These are phyloP conservation scores for Rutstroemia sp. DNA, from an alignment of 2,329 filamentous ascomycete genomes.

Conservation along the genomic window DNA sequence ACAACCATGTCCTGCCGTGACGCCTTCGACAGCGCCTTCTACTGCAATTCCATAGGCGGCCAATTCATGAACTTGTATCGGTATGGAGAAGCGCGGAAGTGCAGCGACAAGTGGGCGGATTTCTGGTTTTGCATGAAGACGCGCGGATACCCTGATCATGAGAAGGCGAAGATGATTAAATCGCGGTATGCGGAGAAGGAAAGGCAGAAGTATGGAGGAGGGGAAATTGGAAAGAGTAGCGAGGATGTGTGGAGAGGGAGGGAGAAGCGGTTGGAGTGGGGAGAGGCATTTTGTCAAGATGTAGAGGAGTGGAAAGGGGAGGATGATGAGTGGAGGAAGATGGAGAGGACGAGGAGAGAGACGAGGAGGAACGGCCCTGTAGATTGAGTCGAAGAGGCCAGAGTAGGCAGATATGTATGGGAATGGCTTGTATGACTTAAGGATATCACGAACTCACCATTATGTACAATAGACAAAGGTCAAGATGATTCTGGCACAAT, in stretches of 20 bases:
- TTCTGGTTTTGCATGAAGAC: slow-evolving; percentile 98
- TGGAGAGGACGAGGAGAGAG: slow-evolving; percentile 16
- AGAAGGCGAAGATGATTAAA: slow-evolving; percentile 43
- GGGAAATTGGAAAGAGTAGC: slow-evolving; percentile 56
- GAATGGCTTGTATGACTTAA: too few species aligned
- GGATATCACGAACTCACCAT: too few species aligned
- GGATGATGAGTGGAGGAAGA: slow-evolving; percentile 24
- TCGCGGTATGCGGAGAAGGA: slow-evolving; percentile 54
- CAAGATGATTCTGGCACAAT: too few species aligned
- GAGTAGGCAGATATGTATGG: too few species aligned
- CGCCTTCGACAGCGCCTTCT: slow-evolving; percentile 88
- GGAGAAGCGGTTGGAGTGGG: slow-evolving; percentile 47
- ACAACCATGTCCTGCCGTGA: slow-evolving; percentile 80
- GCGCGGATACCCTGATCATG: slow-evolving; percentile 51
- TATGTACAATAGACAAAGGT: too few species aligned
- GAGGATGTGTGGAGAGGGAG: slow-evolving; percentile 86
- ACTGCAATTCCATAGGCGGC: slow-evolving; percentile 85
- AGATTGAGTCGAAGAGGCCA: neutral
- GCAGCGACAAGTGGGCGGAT: slow-evolving; percentile 81
- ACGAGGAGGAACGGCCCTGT: slow-evolving; percentile 12
- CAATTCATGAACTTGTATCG: slow-evolving; percentile 92
- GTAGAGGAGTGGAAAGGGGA: neutral
- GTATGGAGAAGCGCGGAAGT: slow-evolving; percentile 67
- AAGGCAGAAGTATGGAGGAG: slow-evolving; percentile 40
- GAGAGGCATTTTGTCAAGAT: slow-evolving; percentile 21